Percentiles rank a stretch among this genome's conserved stretches.
These are phyloP conservation scores for Basipetospora chlamydospora DNA, from an alignment of 2,329 filamentous ascomycete species.

Conservation along the genomic window DNA sequence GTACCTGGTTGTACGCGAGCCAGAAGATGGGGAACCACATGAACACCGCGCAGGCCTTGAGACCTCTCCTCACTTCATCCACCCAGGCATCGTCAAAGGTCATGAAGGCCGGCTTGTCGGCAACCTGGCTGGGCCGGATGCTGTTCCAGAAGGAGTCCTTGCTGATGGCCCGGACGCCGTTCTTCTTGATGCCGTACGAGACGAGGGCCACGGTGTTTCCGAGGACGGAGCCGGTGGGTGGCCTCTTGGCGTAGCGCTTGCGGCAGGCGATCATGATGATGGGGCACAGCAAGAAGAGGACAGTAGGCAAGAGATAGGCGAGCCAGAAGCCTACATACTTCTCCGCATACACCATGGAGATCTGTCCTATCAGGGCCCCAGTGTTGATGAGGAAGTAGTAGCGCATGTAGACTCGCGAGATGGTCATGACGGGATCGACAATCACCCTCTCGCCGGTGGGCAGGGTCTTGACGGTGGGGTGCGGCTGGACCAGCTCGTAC, in stretches of 20 bases:
- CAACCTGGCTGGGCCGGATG: conserved; percentile 50
- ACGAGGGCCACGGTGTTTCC: conserved; percentile 4
- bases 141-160: conserved; percentile 48
- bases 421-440: conserved; percentile 48
- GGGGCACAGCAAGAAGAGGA: conserved; percentile 49
- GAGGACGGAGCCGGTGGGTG: conserved; percentile 54
- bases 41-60: conserved; percentile 55
- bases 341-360: conserved; percentile 58
- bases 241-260: conserved; percentile 39
- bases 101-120: conserved; percentile 52
- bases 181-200: conserved; percentile 49
- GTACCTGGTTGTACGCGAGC: too few relatives aligned
- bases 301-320: conserved; percentile 51
- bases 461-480: conserved; percentile 34
- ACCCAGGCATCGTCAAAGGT: conserved; percentile 70
- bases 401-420: conserved; percentile 49
- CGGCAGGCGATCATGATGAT: conserved; percentile 45
- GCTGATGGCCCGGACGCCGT: conserved; percentile 44
- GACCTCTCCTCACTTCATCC: conserved; percentile 55
- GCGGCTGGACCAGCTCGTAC: conserved; percentile 33
- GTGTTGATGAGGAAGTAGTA: conserved; percentile 63
- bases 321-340: conserved; percentile 65
- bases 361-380: conserved; percentile 48
- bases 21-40: conserved; percentile 51
- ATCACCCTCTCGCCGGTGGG: conserved; percentile 46